A percentile compares a stretch with the other conserved stretches of the same genome.
Evolutionary conservation across 495 filamentous ascomycete species (phyloP).

Genomic region (Darksidea phi): DNA sequence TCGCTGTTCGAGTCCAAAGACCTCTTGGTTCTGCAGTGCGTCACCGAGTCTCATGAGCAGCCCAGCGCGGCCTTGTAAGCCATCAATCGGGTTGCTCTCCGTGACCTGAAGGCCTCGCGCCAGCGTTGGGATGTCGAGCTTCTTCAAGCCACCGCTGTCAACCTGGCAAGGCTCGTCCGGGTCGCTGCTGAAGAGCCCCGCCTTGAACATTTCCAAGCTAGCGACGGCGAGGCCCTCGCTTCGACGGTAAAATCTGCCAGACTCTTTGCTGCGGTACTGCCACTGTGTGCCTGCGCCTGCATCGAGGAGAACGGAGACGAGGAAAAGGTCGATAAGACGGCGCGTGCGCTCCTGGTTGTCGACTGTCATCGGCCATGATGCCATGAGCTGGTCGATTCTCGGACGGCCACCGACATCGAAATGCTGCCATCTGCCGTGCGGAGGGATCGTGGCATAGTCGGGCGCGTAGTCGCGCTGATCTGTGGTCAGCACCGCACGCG

Average conservation of each 20-base stretch:
- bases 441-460: constrained; percentile 80
- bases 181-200: constrained; percentile 86
- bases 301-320: constrained; percentile 87
- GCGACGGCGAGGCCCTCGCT: constrained; percentile 94
- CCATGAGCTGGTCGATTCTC: constrained; percentile 69
- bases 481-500: constrained; percentile 29
- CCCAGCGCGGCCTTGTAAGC: constrained; percentile 80
- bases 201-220: constrained; percentile 96
- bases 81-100: constrained; percentile 77
- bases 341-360: constrained; percentile 73
- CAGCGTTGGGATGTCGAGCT: constrained; percentile 70
- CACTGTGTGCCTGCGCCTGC: constrained; percentile 80
- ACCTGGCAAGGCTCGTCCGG: constrained; percentile 80
- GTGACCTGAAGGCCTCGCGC: constrained; percentile 80
- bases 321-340: constrained; percentile 77
- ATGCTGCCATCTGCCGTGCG: constrained; percentile 83
- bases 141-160: constrained; percentile 76
- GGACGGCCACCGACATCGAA: constrained; percentile 81
- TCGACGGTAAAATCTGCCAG: constrained; percentile 75
- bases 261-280: constrained; percentile 89
- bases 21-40: constrained; percentile 76
- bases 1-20: constrained; percentile 80
- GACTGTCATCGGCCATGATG: constrained; percentile 62
- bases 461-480: constrained; percentile 80
- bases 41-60: constrained; percentile 73